A percentile compares a stretch with the other conserved stretches of the same genome.
Conservation (phyloP, 2,329 filamentous ascomycete species). For the Fusarium sp. region DNA sequence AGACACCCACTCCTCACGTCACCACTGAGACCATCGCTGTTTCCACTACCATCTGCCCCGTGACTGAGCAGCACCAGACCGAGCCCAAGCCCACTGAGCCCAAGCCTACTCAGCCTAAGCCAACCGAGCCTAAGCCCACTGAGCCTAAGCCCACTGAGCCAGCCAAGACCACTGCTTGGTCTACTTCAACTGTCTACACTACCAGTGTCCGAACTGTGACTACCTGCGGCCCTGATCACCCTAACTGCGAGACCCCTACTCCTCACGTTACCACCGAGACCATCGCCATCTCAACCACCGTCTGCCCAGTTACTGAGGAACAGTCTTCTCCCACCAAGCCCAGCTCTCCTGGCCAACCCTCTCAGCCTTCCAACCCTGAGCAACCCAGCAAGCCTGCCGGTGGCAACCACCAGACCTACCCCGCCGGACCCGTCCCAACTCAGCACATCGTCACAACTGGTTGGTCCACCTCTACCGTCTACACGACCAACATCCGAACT, state of each 20-base stretch:
- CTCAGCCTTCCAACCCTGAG: not conserved
- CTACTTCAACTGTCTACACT: slow-evolving; percentile 28
- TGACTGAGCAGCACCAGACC: slow-evolving; percentile 19
- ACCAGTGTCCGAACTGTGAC: slow-evolving; percentile 36
- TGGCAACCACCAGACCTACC: not conserved
- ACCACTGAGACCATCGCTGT: slow-evolving; percentile 21
- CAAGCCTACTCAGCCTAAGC: not conserved
- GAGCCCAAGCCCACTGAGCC: slow-evolving; percentile 1
- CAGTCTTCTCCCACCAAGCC: slow-evolving; percentile 6
- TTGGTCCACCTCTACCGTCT: slow-evolving; percentile 24
- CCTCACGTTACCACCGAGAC: slow-evolving; percentile 18
- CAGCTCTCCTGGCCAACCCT: not conserved
- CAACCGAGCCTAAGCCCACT: not conserved
- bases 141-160: not conserved
- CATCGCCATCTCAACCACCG: slow-evolving; percentile 29
- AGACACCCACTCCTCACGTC: slow-evolving; percentile 2
- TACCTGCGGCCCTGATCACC: slow-evolving; percentile 1
- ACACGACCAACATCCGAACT: slow-evolving; percentile 33
- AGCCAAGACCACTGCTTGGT: not conserved
- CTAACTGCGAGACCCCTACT: not conserved
- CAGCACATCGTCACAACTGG: not conserved
- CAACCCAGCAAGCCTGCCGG: not conserved
- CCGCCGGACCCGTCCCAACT: not conserved
- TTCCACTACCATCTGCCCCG: slow-evolving; percentile 26
- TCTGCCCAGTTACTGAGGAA: slow-evolving; percentile 25